Evolutionary conservation across 2,329 filamentous ascomycete genomes (phyloP).

Genomic region (Torrubiellomyces zombiae): DNA sequence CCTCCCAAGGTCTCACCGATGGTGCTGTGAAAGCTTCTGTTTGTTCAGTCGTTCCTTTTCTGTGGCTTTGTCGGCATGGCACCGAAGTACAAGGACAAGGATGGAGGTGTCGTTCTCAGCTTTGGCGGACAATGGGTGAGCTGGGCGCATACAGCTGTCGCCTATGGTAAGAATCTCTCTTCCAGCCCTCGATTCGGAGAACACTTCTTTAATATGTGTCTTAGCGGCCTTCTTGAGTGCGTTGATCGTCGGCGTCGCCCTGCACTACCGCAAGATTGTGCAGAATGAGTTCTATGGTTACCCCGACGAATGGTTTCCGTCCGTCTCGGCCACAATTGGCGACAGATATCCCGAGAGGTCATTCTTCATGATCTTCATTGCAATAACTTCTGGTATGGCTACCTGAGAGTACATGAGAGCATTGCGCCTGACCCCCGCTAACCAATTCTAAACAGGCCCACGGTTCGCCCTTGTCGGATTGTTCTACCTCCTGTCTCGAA

Average conservation of each 20-base stretch:
- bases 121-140: slow-evolving; percentile 85
- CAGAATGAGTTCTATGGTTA: slow-evolving; percentile 94
- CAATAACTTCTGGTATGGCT: slow-evolving; percentile 66
- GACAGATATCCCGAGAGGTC: slow-evolving; percentile 94
- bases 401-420: neutral
- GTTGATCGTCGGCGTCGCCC: slow-evolving; percentile 57
- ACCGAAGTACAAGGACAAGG: slow-evolving; percentile 46
- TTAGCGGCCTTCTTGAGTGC: slow-evolving; percentile 74
- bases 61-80: slow-evolving; percentile 13
- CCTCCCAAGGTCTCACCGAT: slow-evolving; percentile 18
- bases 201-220: slow-evolving; percentile 7
- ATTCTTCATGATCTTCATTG: slow-evolving; percentile 94
- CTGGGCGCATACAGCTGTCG: slow-evolving; percentile 68
- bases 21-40: slow-evolving; percentile 9
- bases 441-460: slow-evolving; percentile 41
- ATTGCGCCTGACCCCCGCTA: neutral
- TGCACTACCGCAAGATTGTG: slow-evolving; percentile 96
- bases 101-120: slow-evolving; percentile 38
- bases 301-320: slow-evolving; percentile 91
- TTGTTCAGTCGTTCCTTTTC: slow-evolving; percentile 7
- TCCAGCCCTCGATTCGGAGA: neutral
- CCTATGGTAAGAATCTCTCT: slow-evolving; percentile 45
- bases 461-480: slow-evolving; percentile 80
- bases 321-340: slow-evolving; percentile 90
- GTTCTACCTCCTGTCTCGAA: slow-evolving; percentile 79